These are phyloP conservation scores for Kazachstania psychrophila DNA, from an alignment of 805 yeast genomes.

Conservation along the genomic window DNA sequence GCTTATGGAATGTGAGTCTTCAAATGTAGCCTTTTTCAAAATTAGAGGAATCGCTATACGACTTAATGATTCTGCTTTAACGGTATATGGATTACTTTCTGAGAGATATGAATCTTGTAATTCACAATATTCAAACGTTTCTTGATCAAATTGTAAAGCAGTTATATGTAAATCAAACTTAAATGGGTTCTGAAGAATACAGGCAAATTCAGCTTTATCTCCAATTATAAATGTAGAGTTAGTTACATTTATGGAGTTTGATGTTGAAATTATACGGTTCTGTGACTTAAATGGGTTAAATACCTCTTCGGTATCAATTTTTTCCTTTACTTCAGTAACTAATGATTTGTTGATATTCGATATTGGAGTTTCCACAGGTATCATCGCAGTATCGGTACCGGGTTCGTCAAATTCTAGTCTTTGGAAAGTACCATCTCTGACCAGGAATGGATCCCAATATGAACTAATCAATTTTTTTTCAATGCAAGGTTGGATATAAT, in stretches of 20 bases:
- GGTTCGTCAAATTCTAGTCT: slow-evolving; percentile 20
- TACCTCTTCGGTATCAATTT: slow-evolving; percentile 33
- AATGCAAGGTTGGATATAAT: slow-evolving; percentile 21
- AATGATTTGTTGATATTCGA: slow-evolving; percentile 1
- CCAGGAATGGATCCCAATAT: slow-evolving; percentile 69
- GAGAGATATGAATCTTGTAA: slow-evolving; percentile 13
- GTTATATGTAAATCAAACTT: slow-evolving; percentile 58
- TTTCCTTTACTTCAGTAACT: slow-evolving; percentile 7
- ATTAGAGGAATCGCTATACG: slow-evolving; percentile 27
- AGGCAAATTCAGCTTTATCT: slow-evolving; percentile 49
- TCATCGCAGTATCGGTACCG: slow-evolving; percentile 7
- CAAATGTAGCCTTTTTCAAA: slow-evolving; percentile 13
- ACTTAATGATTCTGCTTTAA: slow-evolving; percentile 33
- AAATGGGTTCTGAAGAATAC: slow-evolving; percentile 70
- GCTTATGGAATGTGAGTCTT: slow-evolving; percentile 8
- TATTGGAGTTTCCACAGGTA: slow-evolving; percentile 11
- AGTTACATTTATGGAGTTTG: background rate
- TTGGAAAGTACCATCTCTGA: slow-evolving; percentile 41
- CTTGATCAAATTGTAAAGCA: slow-evolving; percentile 34
- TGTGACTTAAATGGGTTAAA: slow-evolving; percentile 46
- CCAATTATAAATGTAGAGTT: slow-evolving; percentile 36
- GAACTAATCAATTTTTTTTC: slow-evolving; percentile 21
- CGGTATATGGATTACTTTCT: slow-evolving; percentile 20
- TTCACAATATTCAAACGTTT: slow-evolving; percentile 22
- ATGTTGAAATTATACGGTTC: slow-evolving; percentile 12